A percentile compares a stretch with the other conserved stretches of the same genome.
phyloP scores from a whole-genome alignment of 1,139 yeast genomes.

The Tardiomyces blankii region DNA sequence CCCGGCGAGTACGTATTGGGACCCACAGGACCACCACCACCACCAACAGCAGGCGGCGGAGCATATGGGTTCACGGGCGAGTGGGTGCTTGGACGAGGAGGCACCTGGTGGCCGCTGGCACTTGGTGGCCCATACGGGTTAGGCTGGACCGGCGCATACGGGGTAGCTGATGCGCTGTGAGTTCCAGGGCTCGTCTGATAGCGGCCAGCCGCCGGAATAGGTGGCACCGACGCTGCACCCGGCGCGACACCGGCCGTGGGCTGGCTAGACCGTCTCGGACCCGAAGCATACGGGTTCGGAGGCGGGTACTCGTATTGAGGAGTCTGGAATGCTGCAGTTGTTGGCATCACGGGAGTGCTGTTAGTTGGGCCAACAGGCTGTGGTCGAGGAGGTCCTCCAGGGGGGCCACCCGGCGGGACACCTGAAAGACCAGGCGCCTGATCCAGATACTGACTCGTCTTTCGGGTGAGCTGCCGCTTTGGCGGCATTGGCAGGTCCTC shows the following conservation, averaged over 20 bases:
- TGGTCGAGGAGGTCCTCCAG: too few species aligned
- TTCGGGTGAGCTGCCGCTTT: background rate
- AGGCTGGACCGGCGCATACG: background rate
- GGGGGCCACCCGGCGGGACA: background rate
- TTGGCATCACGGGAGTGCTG: background rate
- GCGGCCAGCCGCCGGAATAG: too few species aligned
- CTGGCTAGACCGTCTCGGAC: background rate
- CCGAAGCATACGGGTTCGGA: slow-evolving; percentile 7
- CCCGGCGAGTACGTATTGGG: background rate
- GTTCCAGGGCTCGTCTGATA: background rate
- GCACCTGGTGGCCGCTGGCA: too few species aligned
- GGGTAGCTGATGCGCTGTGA: background rate
- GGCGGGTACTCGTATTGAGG: slow-evolving; percentile 4
- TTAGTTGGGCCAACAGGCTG: background rate
- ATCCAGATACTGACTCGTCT: background rate
- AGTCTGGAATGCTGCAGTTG: background rate
- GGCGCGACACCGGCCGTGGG: too few species aligned
- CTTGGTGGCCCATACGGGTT: background rate
- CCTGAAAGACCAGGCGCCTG: background rate
- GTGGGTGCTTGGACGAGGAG: slow-evolving; percentile 4
- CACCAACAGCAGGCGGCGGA: too few species aligned
- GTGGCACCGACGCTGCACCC: background rate
- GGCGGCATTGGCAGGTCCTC: slow-evolving; percentile 38
- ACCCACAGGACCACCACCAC: too few species aligned
- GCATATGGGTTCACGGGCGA: slow-evolving; percentile 5